Base-by-base conservation (phyloP, 805 yeast genomes). In the Candida boleticola region DNA sequence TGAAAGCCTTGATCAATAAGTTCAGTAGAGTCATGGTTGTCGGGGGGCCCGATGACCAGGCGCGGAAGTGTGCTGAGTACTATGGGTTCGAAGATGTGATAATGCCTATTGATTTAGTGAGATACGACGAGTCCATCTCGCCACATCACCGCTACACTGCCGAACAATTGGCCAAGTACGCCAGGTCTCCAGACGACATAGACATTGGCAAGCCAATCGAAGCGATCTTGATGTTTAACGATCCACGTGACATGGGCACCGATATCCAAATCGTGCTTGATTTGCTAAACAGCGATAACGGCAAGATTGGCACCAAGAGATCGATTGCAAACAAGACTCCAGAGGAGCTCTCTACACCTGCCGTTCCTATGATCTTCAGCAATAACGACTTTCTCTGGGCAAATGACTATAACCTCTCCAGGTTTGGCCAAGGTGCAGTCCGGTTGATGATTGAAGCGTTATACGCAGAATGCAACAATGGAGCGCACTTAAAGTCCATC, bases 341-440 rank as follows among this genome's bases (percentile, higher is more conserved):
- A 2, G 35, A 49, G 17, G 34, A 41, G 5, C 16, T 16, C 5
- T 46, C 58, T 16, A 60, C 61, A 10, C 90, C 88, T 33, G 64
- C 78, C 1, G 69, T 85, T 1, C 95, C 93, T 2, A 82, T 86
- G 16, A 77, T 80, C 46, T 89, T 87, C 63, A 83, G 92, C 33
- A 89, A 88, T 62, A 78, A 85, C 55, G 97, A 90, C 62, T 77
- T 87, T 54, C 55, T 85, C 26, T 90, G 96, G 96, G 87, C 96
- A 14, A 89, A 86, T 55, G 89, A 83, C 53, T 90, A 83, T 60
- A 63, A 58, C 13, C 63, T 83, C 41, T 88, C 95, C 18, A 73
- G 97, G 42, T 85, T 88, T 55, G 97, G 97, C 5, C 96, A 89
- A 64, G 97, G 97, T 20, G 95, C 92, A 1, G 83, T 86, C 54